A percentile compares a stretch with the other conserved stretches of the same genome.
Conservation (phyloP, 2,329 filamentous ascomycete species). For the Penicillium sp. region DNA sequence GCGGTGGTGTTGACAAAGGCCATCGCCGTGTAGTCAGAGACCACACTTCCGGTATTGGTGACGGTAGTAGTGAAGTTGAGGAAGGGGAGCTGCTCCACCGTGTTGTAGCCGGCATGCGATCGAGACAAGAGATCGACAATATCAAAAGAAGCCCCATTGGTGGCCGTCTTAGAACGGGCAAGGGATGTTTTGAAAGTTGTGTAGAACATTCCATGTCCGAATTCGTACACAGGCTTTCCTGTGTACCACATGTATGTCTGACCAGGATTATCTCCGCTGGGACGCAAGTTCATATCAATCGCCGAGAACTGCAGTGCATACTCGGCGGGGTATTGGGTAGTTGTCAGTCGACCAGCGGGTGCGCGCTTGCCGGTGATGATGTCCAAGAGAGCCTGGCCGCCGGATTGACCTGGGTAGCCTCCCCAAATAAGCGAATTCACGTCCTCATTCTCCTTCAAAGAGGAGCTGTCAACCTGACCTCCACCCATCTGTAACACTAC, state of each 20-base stretch:
- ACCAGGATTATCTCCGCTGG: constrained; percentile 40
- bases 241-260: constrained; percentile 50
- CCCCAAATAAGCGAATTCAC: constrained; percentile 47
- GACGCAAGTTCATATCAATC: constrained; percentile 44
- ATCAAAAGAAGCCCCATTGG: constrained; percentile 26
- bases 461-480: constrained; percentile 46
- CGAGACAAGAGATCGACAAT: constrained; percentile 37
- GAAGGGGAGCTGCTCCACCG: constrained; percentile 39
- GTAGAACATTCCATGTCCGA: constrained; percentile 48
- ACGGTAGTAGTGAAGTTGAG: constrained; percentile 38
- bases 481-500: constrained; percentile 47
- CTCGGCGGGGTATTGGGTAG: constrained; percentile 41
- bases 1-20: constrained; percentile 41
- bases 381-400: constrained; percentile 44
- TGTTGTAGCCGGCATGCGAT: constrained; percentile 24
- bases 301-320: constrained; percentile 46
- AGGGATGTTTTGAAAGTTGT: constrained; percentile 38
- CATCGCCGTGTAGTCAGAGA: constrained; percentile 46
- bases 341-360: constrained; percentile 43
- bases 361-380: constrained; percentile 44
- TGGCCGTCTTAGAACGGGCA: background rate
- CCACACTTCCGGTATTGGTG: constrained; percentile 36
- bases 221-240: constrained; percentile 41
- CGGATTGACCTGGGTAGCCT: constrained; percentile 48
- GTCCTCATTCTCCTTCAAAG: constrained; percentile 39